Evolutionary conservation across 176 grass and related monocot genomes (phyloP).

Genomic region (Cenchrus purpureus): DNA sequence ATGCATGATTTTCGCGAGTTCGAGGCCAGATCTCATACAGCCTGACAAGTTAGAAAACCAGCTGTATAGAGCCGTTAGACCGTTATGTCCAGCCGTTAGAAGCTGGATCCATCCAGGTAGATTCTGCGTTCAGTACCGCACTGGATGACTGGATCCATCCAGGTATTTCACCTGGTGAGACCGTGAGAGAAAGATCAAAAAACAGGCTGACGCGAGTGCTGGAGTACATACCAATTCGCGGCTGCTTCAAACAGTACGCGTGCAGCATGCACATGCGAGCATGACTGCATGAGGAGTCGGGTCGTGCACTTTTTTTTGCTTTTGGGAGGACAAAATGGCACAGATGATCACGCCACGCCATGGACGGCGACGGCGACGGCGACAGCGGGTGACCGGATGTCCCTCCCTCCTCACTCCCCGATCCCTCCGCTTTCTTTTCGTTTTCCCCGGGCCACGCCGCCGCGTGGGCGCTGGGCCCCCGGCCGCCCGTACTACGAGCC

Average conservation of each 20-base stretch:
- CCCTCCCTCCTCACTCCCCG: neutral
- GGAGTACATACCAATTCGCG: neutral
- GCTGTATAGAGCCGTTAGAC: neutral
- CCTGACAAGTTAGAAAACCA: neutral
- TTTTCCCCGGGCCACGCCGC: neutral
- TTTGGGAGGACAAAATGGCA: neutral
- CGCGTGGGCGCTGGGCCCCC: neutral
- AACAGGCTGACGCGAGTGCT: neutral
- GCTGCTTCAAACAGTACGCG: neutral
- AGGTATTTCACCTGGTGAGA: neutral
- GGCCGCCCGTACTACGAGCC: neutral
- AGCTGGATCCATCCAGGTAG: neutral
- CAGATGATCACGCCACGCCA: neutral
- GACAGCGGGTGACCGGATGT: neutral
- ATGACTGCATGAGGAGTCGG: neutral
- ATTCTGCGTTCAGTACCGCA: neutral
- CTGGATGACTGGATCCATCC: neutral
- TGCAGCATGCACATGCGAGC: neutral
- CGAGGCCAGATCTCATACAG: neutral
- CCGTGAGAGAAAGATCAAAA: too few relatives aligned
- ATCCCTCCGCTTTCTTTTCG: neutral
- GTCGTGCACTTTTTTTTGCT: neutral
- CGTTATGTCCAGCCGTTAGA: constrained; percentile 1
- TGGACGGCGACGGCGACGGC: constrained; percentile 27
- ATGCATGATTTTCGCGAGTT: neutral